Conservation (phyloP, 1,284 basidiomycete species). For the Taiwanofungus camphoratus region DNA sequence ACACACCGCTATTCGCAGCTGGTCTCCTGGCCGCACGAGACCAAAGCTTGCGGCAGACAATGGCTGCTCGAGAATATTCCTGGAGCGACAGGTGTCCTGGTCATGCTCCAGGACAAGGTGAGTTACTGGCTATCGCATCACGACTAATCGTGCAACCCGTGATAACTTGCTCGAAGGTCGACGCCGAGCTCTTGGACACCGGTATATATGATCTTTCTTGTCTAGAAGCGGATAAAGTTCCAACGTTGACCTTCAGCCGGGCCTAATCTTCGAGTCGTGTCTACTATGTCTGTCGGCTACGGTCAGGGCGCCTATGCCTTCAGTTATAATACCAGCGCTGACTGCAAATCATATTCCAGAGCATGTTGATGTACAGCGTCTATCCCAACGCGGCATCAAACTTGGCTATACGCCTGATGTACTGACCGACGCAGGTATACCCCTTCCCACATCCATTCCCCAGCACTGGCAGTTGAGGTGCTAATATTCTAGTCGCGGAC, state of each 20-base stretch:
- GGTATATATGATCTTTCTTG: constrained; percentile 34
- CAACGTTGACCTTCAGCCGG: constrained; percentile 46
- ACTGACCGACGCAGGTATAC: constrained; percentile 77
- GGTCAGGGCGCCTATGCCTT: constrained; percentile 40
- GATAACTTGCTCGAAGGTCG: constrained; percentile 41
- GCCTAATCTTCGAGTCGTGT: constrained; percentile 68
- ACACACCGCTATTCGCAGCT: constrained; percentile 35
- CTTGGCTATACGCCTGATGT: constrained; percentile 92
- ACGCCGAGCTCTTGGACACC: constrained; percentile 66
- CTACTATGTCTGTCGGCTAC: constrained; percentile 88
- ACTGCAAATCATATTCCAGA: constrained; percentile 42
- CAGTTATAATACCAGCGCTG: background rate
- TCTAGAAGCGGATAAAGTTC: background rate
- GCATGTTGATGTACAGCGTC: constrained; percentile 67
- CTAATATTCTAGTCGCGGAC: constrained; percentile 65
- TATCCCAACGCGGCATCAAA: constrained; percentile 63
- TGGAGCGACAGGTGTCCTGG: constrained; percentile 61
- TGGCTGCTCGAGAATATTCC: constrained; percentile 79
- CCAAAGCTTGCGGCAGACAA: constrained; percentile 53
- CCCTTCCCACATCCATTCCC: background rate
- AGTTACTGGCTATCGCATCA: constrained; percentile 17
- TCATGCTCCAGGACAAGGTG: constrained; percentile 72
- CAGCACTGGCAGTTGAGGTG: constrained; percentile 9
- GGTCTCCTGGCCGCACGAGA: constrained; percentile 62
- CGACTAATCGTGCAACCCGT: background rate